Evolutionary conservation across 1,284 basidiomycete species (phyloP).

Genomic region (Athelia psychrophila): DNA sequence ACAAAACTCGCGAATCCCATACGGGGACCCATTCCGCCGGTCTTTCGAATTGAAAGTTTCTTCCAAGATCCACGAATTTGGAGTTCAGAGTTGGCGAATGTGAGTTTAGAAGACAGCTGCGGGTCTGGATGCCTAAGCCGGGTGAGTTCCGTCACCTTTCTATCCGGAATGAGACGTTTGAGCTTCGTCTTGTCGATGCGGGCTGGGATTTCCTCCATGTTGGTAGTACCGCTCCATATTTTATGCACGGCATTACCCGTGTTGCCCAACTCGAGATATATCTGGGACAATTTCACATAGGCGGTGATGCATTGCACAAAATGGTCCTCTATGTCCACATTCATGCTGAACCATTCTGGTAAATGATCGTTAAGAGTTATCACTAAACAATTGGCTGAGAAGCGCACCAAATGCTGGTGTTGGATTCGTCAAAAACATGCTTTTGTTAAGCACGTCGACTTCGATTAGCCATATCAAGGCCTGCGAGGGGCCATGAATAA

Average conservation of each 20-base stretch:
- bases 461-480: background rate
- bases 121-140: constrained; percentile 21
- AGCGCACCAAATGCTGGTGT: background rate
- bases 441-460: background rate
- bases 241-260: background rate
- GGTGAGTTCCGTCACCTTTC: background rate
- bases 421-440: background rate
- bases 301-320: background rate
- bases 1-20: constrained; percentile 22
- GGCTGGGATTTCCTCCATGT: background rate
- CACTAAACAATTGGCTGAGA: background rate
- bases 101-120: background rate
- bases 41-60: constrained; percentile 20
- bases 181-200: background rate
- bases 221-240: background rate
- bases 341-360: background rate
- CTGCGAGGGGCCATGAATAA: background rate
- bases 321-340: background rate
- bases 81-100: constrained; percentile 17
- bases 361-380: background rate
- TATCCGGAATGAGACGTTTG: background rate
- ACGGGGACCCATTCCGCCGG: constrained; percentile 11
- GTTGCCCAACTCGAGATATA: background rate
- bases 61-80: constrained; percentile 26
- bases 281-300: background rate